Percentiles rank a stretch among this genome's conserved stretches.
phyloP scores from a whole-genome alignment of 2,329 filamentous ascomycete species.

The Gnomoniopsis smithogilvyi region DNA sequence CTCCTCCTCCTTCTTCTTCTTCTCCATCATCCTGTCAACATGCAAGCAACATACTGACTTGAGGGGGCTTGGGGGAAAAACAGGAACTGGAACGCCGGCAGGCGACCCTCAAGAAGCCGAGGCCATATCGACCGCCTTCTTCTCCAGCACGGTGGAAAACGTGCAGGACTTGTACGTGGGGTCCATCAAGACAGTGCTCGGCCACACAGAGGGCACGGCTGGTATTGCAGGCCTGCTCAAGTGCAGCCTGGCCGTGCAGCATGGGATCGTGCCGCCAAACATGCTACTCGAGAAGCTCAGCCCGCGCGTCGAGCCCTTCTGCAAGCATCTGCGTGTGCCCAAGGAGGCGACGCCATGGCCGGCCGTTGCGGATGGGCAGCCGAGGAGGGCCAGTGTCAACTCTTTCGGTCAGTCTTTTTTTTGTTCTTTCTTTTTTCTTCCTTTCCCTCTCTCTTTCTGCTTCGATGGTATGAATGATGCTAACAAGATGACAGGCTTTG shows the following conservation, averaged over 20 bases:
- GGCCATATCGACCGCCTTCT: conserved; percentile 30
- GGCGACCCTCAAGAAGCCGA: conserved; percentile 30
- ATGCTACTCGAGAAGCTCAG: conserved; percentile 24
- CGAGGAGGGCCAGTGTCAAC: conserved; percentile 10
- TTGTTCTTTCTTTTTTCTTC: neutral
- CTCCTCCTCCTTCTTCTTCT: neutral
- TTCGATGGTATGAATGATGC: neutral
- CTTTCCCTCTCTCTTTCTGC: neutral
- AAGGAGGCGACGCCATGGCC: conserved; percentile 37
- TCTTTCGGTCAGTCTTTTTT: neutral
- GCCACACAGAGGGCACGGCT: conserved; percentile 25
- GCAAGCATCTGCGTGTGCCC: conserved; percentile 24
- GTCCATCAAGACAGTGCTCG: conserved; percentile 23
- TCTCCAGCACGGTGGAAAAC: conserved; percentile 4
- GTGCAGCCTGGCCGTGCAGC: conserved; percentile 23
- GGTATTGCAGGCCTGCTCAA: conserved; percentile 25
- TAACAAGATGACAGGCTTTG: conserved; percentile 3
- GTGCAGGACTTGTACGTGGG: conserved; percentile 24
- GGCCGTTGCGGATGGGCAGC: neutral
- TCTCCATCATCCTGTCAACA: conserved; percentile 15
- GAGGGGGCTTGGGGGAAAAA: neutral
- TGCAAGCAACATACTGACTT: neutral
- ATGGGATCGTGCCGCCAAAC: conserved; percentile 23
- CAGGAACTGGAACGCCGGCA: conserved; percentile 25
- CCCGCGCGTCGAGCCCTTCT: conserved; percentile 1